Percentiles rank a stretch among this genome's conserved stretches.
Conservation (phyloP, 176 grass and related monocot genomes). For the Bromus sterilis region DNA sequence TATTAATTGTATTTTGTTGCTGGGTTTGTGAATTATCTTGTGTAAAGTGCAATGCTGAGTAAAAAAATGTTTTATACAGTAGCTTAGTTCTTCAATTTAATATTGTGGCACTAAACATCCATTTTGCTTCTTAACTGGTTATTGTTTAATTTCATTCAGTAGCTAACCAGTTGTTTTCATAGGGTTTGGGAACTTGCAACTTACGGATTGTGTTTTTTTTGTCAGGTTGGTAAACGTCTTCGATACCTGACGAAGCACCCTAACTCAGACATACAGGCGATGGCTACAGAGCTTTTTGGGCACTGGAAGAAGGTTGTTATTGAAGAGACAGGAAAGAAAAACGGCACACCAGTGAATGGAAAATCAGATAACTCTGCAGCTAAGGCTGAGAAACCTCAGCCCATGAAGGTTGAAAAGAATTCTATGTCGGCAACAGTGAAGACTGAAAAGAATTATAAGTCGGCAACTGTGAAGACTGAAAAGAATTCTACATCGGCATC, state of each 20-base stretch:
- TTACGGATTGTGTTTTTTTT: constrained; percentile 11
- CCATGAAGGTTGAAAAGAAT: constrained; percentile 33
- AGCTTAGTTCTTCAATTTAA: neutral
- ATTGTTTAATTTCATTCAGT: neutral
- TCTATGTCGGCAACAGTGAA: constrained; percentile 21
- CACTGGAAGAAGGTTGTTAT: constrained; percentile 87
- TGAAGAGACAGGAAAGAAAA: constrained; percentile 68
- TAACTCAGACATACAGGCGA: constrained; percentile 44
- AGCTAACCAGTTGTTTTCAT: neutral
- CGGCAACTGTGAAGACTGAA: constrained; percentile 20
- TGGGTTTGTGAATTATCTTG: neutral
- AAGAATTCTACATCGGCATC: constrained; percentile 15
- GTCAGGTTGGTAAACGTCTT: constrained; percentile 72
- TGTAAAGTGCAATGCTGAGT: neutral
- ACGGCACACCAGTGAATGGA: constrained; percentile 35
- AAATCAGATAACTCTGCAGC: constrained; percentile 24
- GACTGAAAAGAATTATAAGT: constrained; percentile 19
- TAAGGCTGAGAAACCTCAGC: constrained; percentile 25
- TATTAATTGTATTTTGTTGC: neutral
- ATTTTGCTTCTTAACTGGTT: neutral
- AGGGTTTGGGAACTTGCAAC: neutral
- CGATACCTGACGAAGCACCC: constrained; percentile 78
- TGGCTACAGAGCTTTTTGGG: constrained; percentile 59
- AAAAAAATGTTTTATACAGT: neutral
- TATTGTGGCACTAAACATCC: neutral